Base-by-base conservation (phyloP, 1,284 basidiomycete species). In the Cystobasidium sp. region DNA sequence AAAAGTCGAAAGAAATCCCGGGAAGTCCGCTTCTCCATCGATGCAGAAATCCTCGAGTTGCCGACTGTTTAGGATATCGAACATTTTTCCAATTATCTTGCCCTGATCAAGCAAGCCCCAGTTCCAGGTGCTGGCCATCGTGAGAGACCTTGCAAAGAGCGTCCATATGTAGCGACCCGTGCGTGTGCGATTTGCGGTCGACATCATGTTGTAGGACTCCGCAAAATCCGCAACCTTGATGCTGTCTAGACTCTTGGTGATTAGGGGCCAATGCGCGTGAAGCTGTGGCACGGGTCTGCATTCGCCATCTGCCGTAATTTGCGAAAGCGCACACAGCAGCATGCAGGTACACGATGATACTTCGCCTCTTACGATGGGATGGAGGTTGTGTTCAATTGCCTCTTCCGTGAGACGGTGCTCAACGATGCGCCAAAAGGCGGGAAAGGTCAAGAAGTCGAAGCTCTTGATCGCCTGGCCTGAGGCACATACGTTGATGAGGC, bases 21-120 rank as follows among this genome's bases (percentile, higher is more conserved):
- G 91, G 79, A 91, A 94, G 76, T 92, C 91, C 64, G 88, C 84
- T 6, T 82, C 80, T 0, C 81, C 79, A 77, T 98, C 94, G 18
- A 88, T 88, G 0, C 87, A 86, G 43, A 97, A 85, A 81, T 93
- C 91, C 16, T 88, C 86, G 75, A 94, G 92, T 68, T 89, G 88
- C 37, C 95, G 89, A 61, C 87, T 88, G 76, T 89, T 88, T 83
- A 97, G 94, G 24, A 95, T 87, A 52, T 88, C 87, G 49, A 88
- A 88, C 0, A 97, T 85, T 47, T 88, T 86, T 59, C 87, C 87
- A 73, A 94, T 86, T 79, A 94, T 83, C 31, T 74, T 80, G 5
- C 87, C 86, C 0, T 88, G 86, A 51, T 88, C 86, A 52, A 87
- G 84, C 44, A 92, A 84, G 22, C 81, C 81, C 93, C 94, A 97